phyloP scores from a whole-genome alignment of 805 yeast genomes.

The Candida hungchunana region DNA sequence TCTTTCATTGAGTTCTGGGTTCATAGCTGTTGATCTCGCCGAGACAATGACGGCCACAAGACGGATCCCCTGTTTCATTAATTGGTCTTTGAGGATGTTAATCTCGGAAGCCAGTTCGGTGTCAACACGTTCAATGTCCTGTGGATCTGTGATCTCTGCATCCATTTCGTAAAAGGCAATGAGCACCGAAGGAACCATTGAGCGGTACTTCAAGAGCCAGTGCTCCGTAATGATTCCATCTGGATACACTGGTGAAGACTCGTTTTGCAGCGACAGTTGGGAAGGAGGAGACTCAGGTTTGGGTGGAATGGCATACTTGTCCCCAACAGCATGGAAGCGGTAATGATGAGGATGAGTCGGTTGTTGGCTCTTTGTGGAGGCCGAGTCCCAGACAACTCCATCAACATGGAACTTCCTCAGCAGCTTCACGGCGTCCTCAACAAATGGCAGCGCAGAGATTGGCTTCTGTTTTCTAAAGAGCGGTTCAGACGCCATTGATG shows the following conservation, averaged over 20 bases:
- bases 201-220: slow-evolving; percentile 52
- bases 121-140: slow-evolving; percentile 27
- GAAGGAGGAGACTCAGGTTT: slow-evolving; percentile 2
- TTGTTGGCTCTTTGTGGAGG: slow-evolving; percentile 21
- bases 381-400: slow-evolving; percentile 26
- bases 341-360: slow-evolving; percentile 25
- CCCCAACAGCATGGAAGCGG: slow-evolving; percentile 30
- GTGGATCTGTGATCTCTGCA: slow-evolving; percentile 27
- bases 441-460: slow-evolving; percentile 6
- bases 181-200: slow-evolving; percentile 43
- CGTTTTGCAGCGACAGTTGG: slow-evolving; percentile 5
- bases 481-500: no score
- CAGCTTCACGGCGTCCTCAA: slow-evolving; percentile 27
- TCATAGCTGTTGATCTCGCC: slow-evolving; percentile 25
- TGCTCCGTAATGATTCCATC: slow-evolving; percentile 36
- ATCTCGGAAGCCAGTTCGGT: slow-evolving; percentile 35
- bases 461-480: slow-evolving; percentile 13
- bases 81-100: slow-evolving; percentile 28
- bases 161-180: slow-evolving; percentile 40
- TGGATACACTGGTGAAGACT: slow-evolving; percentile 28
- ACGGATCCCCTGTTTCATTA: slow-evolving; percentile 29
- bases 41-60: slow-evolving; percentile 35
- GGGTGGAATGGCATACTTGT: slow-evolving; percentile 24
- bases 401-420: slow-evolving; percentile 29
- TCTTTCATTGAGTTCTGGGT: slow-evolving; percentile 34